These are phyloP conservation scores for Astragalus membranaceus DNA, from an alignment of 306 rosid species.

Conservation along the genomic window DNA sequence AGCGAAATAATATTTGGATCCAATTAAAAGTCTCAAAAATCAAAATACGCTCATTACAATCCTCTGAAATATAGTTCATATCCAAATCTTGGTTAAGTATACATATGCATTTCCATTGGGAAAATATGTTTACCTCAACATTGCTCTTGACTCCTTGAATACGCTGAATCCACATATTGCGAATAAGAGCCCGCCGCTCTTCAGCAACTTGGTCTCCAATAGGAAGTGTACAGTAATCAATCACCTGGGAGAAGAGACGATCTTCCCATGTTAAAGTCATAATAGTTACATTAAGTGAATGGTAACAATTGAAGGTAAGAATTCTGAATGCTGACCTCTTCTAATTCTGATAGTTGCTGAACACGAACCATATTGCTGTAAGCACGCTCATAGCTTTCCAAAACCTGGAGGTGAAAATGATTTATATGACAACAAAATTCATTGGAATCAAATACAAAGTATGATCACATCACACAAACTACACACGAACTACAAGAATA, in stretches of 20 bases:
- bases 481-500: not conserved
- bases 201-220: slow-evolving; percentile 63
- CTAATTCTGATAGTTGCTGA: slow-evolving; percentile 91
- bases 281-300: not conserved
- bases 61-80: slow-evolving; percentile 13
- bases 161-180: slow-evolving; percentile 98
- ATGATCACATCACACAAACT: not conserved
- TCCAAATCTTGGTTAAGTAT: not conserved
- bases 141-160: slow-evolving; percentile 92
- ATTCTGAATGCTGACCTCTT: slow-evolving; percentile 62
- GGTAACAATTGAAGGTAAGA: not conserved
- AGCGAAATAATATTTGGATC: not conserved
- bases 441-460: not conserved
- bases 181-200: slow-evolving; percentile 87
- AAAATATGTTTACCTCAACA: slow-evolving; percentile 61
- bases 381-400: slow-evolving; percentile 98
- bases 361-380: slow-evolving; percentile 96
- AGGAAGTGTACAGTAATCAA: slow-evolving; percentile 93
- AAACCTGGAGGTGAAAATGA: slow-evolving; percentile 48
- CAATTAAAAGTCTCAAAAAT: not conserved
- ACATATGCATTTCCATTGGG: not conserved
- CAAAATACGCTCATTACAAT: not conserved
- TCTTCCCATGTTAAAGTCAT: not conserved
- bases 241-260: slow-evolving; percentile 49
- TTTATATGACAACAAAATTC: not conserved